These are phyloP conservation scores for Aspergillus terreus DNA, from an alignment of 2,329 filamentous ascomycete species.

Conservation along the genomic window DNA sequence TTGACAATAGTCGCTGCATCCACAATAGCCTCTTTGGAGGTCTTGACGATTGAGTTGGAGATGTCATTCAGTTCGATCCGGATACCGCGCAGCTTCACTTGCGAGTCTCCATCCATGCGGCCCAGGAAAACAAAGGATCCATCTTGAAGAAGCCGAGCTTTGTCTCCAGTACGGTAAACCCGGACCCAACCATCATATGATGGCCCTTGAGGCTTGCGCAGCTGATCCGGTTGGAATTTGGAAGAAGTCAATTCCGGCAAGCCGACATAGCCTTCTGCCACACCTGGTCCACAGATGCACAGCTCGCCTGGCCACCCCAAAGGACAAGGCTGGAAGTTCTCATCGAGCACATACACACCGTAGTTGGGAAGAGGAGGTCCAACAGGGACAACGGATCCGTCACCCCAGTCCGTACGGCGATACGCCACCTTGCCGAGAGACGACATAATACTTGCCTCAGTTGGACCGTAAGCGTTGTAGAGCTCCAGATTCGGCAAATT, in stretches of 20 bases:
- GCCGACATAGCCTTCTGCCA: constrained; percentile 19
- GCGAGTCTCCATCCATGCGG: constrained; percentile 16
- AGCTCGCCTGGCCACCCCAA: constrained; percentile 43
- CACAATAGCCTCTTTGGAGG: constrained; percentile 27
- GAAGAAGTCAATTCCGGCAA: constrained; percentile 5
- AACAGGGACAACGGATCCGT: neutral
- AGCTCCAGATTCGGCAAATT: neutral
- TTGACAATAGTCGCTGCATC: constrained; percentile 10
- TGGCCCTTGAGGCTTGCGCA: neutral
- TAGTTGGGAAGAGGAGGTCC: constrained; percentile 33
- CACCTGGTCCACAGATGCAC: constrained; percentile 31
- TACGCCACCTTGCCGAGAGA: neutral
- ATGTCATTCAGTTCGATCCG: constrained; percentile 46
- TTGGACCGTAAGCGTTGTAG: neutral
- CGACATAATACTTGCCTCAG: neutral
- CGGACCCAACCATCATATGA: constrained; percentile 8
- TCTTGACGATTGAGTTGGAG: constrained; percentile 25
- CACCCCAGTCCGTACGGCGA: neutral
- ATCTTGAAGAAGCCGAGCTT: constrained; percentile 15
- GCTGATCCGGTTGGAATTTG: constrained; percentile 4
- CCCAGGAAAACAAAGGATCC: constrained; percentile 18
- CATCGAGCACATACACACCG: constrained; percentile 34
- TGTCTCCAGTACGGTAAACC: constrained; percentile 22
- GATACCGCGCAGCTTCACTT: constrained; percentile 20
- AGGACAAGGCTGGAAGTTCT: constrained; percentile 34